Base-by-base conservation (phyloP, 139 green algal genomes). In the Penium margaritaceum region DNA sequence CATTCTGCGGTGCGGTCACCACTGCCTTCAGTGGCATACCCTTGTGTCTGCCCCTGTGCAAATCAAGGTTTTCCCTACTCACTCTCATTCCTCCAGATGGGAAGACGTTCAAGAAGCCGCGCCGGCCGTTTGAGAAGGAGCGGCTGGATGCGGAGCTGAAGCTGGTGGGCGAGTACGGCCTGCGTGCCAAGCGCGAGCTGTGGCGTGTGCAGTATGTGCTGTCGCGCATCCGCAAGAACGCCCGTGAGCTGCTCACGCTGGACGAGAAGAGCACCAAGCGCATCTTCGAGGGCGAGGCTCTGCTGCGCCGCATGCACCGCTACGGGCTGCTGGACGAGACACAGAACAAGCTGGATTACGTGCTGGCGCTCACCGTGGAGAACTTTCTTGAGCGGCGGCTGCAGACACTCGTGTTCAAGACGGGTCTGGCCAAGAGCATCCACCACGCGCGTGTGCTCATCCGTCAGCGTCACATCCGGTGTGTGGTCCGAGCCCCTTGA, bases 371-470 rank as follows among this genome's bases (percentile, higher is more conserved):
- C 72, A 91, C 83, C 3, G 85, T 93, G 43, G 80, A 91, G 77
- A 85, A 91, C 65, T 94, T 96, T 85, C 70, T 96, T 74, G 90
- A 95, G 88, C 83, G 90, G 57, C 84, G 88, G 43, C 81, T 95
- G 80, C 93, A 99, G 88, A 99, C 95, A 24, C 84, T 97, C 37
- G 95, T 99, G 29, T 99, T 98, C 87, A 99, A 99, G 90, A 89
- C 97, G 79, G 95, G 95, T 61, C 89, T 98, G 44, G 95, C 95
- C 77, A 99, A 99, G 89, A 95, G 87, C 72, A 96, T 98, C 74
- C 95, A 99, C 87, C 95, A 99, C 77, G 93, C 95, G 0, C 90
- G 95, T 76, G 91, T 98, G 44, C 89, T 99, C 27, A 98, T 99
- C 85, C 84, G 86, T 67, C 95, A 99, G 88, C 86, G 91, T 78